These are phyloP conservation scores for Exophiala dermatitidis DNA, from an alignment of 2,329 filamentous ascomycete species.

Conservation along the genomic window DNA sequence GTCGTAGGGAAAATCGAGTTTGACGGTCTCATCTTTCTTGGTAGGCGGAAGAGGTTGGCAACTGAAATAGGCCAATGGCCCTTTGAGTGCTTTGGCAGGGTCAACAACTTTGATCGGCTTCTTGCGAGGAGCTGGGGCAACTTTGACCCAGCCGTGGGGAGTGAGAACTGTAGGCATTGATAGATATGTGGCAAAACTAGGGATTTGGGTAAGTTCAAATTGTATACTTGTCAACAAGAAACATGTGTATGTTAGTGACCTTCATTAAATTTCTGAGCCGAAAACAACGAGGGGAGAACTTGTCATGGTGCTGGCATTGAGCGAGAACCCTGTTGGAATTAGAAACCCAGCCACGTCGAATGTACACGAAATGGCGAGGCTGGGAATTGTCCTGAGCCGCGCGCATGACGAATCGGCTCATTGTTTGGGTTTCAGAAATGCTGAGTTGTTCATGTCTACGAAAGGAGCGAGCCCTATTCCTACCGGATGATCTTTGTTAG, in stretches of 20 bases:
- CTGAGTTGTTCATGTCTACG: no score
- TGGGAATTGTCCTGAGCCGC: neutral
- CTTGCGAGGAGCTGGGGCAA: conserved; percentile 11
- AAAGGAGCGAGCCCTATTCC: no score
- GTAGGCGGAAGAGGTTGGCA: conserved; percentile 14
- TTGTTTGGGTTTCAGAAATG: neutral
- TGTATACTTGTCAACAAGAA: neutral
- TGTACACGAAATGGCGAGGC: neutral
- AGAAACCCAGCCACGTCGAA: neutral
- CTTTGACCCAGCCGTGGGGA: conserved; percentile 23
- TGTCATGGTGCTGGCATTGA: neutral
- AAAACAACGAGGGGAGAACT: neutral
- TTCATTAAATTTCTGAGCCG: no score
- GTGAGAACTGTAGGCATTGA: conserved; percentile 22
- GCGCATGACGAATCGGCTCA: neutral
- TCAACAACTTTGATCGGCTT: conserved; percentile 4
- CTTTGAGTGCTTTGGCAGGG: conserved; percentile 10
- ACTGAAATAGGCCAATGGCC: conserved; percentile 17
- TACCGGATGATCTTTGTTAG: neutral
- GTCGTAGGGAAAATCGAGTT: conserved; percentile 15
- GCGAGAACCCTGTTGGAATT: neutral
- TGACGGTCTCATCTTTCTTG: neutral
- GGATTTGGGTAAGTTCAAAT: neutral
- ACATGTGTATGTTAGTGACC: no score
- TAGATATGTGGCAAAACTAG: neutral